phyloP scores from a whole-genome alignment of 345 rosid species.

The Nephelium lappaceum region DNA sequence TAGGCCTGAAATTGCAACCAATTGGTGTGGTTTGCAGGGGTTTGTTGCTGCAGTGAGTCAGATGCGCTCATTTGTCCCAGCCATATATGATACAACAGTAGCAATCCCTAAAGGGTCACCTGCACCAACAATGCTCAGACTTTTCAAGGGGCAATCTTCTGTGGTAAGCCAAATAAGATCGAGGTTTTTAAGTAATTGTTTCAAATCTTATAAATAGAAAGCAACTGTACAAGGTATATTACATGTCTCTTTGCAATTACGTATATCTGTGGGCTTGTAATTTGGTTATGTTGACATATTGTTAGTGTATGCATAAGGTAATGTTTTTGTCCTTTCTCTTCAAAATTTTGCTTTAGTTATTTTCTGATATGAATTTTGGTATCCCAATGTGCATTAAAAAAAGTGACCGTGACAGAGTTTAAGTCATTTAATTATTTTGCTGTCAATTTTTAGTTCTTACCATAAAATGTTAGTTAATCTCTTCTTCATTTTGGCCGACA shows the following conservation, averaged over 20 bases:
- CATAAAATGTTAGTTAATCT: no score
- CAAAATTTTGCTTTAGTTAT: background rate
- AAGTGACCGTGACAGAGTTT: background rate
- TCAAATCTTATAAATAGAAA: background rate
- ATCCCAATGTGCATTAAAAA: background rate
- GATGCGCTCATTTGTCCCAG: constrained; percentile 94
- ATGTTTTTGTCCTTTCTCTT: background rate
- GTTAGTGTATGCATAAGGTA: background rate
- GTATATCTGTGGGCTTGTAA: background rate
- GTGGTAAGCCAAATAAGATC: constrained; percentile 59
- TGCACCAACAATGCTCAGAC: constrained; percentile 80
- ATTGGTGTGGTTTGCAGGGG: constrained; percentile 58
- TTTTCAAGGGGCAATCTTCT: constrained; percentile 82
- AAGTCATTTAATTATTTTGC: no score
- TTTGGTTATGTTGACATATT: constrained; percentile 5
- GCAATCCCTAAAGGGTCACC: constrained; percentile 75
- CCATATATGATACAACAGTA: constrained; percentile 87
- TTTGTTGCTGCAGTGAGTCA: constrained; percentile 93
- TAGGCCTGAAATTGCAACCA: constrained; percentile 2
- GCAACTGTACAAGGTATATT: background rate
- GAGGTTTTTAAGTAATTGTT: constrained; percentile 14
- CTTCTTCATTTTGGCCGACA: no score
- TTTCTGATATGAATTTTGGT: background rate
- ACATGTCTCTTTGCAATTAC: background rate
- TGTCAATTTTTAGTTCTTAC: no score